Evolutionary conservation across 495 filamentous ascomycete species (phyloP).

Genomic region (Sphaerosporella brunnea): DNA sequence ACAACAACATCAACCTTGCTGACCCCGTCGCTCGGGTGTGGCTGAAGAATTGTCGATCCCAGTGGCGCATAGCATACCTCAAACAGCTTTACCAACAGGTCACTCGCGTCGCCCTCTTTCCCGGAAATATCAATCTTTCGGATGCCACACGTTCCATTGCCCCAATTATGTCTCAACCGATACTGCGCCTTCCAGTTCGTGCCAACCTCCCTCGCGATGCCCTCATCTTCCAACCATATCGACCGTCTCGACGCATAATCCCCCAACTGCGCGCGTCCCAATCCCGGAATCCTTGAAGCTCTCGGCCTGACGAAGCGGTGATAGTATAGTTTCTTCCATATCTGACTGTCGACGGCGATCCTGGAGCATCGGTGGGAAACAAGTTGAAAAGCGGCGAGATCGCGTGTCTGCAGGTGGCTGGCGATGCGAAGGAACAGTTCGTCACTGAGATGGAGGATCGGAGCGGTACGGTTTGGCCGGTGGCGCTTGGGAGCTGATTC

Average conservation of each 20-base stretch:
- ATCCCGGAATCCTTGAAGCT: conserved; percentile 55
- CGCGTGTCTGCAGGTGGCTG: conserved; percentile 49
- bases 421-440: conserved; percentile 77
- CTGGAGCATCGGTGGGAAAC: conserved; percentile 59
- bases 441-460: conserved; percentile 48
- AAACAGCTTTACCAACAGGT: conserved; percentile 19
- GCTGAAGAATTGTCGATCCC: neutral
- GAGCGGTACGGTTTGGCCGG: conserved; percentile 20
- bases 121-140: conserved; percentile 50
- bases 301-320: conserved; percentile 72
- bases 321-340: conserved; percentile 88
- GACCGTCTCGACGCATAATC: conserved; percentile 53
- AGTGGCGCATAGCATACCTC: conserved; percentile 14
- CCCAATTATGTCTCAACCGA: conserved; percentile 83
- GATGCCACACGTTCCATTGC: conserved; percentile 60
- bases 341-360: conserved; percentile 64
- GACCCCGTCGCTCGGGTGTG: neutral
- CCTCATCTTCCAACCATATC: conserved; percentile 66
- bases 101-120: conserved; percentile 8
- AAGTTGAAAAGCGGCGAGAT: conserved; percentile 55
- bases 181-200: conserved; percentile 85
- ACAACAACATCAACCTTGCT: neutral
- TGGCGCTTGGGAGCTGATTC: conserved; percentile 27
- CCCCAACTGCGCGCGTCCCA: conserved; percentile 27
- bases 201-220: conserved; percentile 34